Base-by-base conservation (phyloP, 352 stramenopile genomes). In the Globisporangium sylvaticum region DNA sequence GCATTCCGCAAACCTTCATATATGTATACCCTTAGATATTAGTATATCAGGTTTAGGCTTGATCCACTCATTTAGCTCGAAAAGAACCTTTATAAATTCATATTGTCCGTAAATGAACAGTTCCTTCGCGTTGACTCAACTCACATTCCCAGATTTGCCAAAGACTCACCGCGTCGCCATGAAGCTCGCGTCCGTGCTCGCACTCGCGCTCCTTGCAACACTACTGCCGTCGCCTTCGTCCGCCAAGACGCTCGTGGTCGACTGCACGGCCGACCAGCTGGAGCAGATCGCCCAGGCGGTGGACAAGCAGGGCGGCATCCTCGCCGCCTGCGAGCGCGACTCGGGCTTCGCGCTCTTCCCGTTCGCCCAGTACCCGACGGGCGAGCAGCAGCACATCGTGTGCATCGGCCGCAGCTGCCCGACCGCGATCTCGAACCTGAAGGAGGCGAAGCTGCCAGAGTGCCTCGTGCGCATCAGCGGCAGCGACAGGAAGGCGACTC, bases 371-470 rank as follows among this genome's bases (percentile, higher is more conserved):
- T 64, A 66, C 55, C 74, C 74, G 14, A 67, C 63, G 37, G 42
- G 27, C 54, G n/a, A 66, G n/a, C 72, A 80, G 32, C 69, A 78
- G 63, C 42, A 52, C 42, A 50, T 64, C 24, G 68, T 80, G 24
- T 80, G 74, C 60, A 66, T 63, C 37, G 74, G 74, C 44, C 74
- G 74, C 65, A 69, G 67, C 44, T 80, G 74, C 34, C 74, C 74
- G 32, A 71, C 64, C 29, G 71, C 71, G 8, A 64, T 76, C 58
- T 54, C 50, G 25, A 65, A 66, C 24, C 55, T 76, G 1, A 39
- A 60, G 39, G 55, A 68, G 2, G 62, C 68, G 2, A 68, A 64
- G 18, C 56, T 79, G 8, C 73, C 73, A 1, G 61, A 58, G 18
- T 79, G 73, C 22, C 59, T 70, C 1, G 31, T 76, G 10, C 50